Evolutionary conservation across 768 basidiomycete species (phyloP), one percentile per base, ranked within the genome.

Genomic region (Favolaschia claudopus): DNA sequence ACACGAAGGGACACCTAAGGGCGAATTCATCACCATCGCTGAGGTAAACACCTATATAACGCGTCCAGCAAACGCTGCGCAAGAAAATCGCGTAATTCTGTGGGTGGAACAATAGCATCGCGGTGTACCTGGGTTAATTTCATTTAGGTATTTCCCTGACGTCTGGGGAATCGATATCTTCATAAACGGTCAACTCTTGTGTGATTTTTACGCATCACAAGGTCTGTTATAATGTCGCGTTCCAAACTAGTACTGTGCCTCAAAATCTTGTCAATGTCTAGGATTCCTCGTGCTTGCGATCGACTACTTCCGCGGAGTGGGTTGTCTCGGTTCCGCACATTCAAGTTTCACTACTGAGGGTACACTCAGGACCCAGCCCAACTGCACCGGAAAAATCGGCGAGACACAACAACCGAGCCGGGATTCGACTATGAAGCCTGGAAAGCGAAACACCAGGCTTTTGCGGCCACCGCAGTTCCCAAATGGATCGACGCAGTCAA

Each of bases 241-340:
- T n/a, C n/a, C n/a, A n/a, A n/a, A n/a, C n/a, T n/a, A n/a, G n/a
- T n/a, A n/a, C n/a, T n/a, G n/a, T n/a, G n/a, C n/a, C n/a, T n/a
- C n/a, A n/a, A n/a, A n/a, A n/a, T n/a, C n/a, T n/a, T n/a, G n/a
- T n/a, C n/a, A 36, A 36, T 38, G 19, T 9, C 17, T 31, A 81
- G 80, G 82, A 1, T 82, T 75, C 55, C 69, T 71, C 19, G 79
- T 83, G 15, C 66, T 81, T 4, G 79, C 77, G 17, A 62, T 77
- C 22, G 82, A 83, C 44, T 83, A 81, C 67, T 81, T 83, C 59
- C 74, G 80, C 57, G 79, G 81, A 13, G 64, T 66, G 36, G 4
- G 56, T 29, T 22, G 8, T 22, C 9, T 38, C 17, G 10, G 15
- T 27, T 33, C 19, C 15, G 5, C n/a, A 6, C 24, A 19, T 8